Evolutionary conservation across 2,329 filamentous ascomycete species (phyloP).

Genomic region (Cyanodermella asteris): DNA sequence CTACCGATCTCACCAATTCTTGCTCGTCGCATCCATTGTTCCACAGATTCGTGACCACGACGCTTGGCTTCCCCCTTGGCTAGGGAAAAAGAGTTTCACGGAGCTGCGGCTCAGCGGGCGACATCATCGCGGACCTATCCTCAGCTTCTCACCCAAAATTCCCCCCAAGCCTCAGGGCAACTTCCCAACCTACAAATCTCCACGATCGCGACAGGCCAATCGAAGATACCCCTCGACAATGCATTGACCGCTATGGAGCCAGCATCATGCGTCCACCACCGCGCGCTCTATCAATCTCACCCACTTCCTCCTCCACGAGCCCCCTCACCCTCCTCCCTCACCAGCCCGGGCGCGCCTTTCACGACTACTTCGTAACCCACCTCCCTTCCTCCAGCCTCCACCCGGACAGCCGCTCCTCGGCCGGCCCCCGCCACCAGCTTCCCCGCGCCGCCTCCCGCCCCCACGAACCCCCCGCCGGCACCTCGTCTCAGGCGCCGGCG

Average conservation of each 20-base stretch:
- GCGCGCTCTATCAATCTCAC: constrained; percentile 3
- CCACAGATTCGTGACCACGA: too few species aligned
- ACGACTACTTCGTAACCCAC: constrained; percentile 95
- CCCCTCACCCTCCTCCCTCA: constrained; percentile 3
- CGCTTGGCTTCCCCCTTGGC: too few species aligned
- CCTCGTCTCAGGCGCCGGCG: constrained; percentile 27
- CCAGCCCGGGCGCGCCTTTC: constrained; percentile 35
- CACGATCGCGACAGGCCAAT: too few species aligned
- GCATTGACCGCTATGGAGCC: neutral
- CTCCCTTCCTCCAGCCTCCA: constrained; percentile 82
- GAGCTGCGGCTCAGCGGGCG: too few species aligned
- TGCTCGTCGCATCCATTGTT: too few species aligned
- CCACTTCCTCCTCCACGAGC: constrained; percentile 5
- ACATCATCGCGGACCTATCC: too few species aligned
- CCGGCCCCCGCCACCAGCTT: constrained; percentile 59
- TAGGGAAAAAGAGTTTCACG: too few species aligned
- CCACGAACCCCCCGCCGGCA: constrained; percentile 35
- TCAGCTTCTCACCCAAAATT: too few species aligned
- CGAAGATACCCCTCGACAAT: too few species aligned
- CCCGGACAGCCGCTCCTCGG: constrained; percentile 49
- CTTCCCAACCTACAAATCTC: too few species aligned
- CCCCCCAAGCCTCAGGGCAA: too few species aligned
- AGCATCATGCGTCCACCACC: neutral
- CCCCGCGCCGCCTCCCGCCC: constrained; percentile 68
- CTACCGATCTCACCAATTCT: too few species aligned